Evolutionary conservation across 805 yeast species (phyloP).

Genomic region (Candida oleophila): DNA sequence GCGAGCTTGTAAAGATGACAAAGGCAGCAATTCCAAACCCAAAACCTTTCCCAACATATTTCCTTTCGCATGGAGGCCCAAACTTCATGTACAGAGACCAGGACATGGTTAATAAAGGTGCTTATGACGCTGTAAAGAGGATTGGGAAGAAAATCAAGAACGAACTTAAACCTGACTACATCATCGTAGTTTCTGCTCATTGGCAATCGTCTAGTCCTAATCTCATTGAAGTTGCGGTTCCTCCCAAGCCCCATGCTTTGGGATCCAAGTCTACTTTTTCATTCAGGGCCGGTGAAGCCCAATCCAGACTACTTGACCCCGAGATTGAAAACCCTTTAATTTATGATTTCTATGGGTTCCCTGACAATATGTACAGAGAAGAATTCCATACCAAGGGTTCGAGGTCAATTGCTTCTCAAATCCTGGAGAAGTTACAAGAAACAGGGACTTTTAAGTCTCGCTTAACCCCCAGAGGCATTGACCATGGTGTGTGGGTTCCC

Average conservation of each 20-base stretch:
- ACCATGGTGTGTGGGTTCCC: constrained; percentile 86
- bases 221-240: constrained; percentile 50
- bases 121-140: constrained; percentile 49
- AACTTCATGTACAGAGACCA: constrained; percentile 61
- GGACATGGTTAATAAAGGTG: constrained; percentile 57
- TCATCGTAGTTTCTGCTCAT: constrained; percentile 73
- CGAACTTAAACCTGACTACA: constrained; percentile 58
- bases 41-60: constrained; percentile 54
- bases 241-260: constrained; percentile 16
- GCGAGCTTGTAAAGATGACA: neutral
- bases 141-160: constrained; percentile 53
- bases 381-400: constrained; percentile 55
- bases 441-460: constrained; percentile 43
- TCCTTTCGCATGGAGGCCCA: constrained; percentile 84
- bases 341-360: constrained; percentile 78
- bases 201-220: constrained; percentile 56
- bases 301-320: constrained; percentile 2
- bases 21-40: constrained; percentile 12
- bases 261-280: constrained; percentile 3
- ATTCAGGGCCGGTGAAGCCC: neutral
- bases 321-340: constrained; percentile 51
- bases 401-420: constrained; percentile 39
- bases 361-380: constrained; percentile 59
- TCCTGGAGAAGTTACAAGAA: constrained; percentile 39
- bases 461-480: constrained; percentile 62